Evolutionary conservation across 1,284 basidiomycete species (phyloP).

Genomic region (Agroathelia rolfsii): DNA sequence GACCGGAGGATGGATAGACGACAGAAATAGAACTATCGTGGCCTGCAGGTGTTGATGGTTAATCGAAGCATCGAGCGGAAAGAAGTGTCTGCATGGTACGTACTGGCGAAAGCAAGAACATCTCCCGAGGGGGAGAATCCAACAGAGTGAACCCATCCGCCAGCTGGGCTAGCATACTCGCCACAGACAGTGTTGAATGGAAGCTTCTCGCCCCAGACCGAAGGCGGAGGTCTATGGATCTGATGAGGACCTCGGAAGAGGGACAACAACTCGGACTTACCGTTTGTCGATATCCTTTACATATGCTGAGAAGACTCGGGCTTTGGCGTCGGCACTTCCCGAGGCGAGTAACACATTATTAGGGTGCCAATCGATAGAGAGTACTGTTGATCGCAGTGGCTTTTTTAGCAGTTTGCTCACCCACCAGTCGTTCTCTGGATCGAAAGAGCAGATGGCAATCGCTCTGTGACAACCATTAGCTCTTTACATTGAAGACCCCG

Average conservation of each 20-base stretch:
- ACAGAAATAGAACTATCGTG: constrained; percentile 88
- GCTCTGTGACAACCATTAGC: constrained; percentile 38
- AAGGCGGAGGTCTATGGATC: constrained; percentile 57
- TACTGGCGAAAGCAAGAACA: constrained; percentile 84
- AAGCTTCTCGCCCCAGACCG: constrained; percentile 94
- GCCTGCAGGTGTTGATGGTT: constrained; percentile 34
- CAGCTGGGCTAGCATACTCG: constrained; percentile 80
- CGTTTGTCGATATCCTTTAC: constrained; percentile 98
- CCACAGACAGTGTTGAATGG: constrained; percentile 98
- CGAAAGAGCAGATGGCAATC: constrained; percentile 91
- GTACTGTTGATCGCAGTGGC: constrained; percentile 87
- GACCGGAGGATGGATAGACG: constrained; percentile 75
- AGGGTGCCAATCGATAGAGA: constrained; percentile 95
- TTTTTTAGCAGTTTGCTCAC: constrained; percentile 97
- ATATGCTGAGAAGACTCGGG: constrained; percentile 96
- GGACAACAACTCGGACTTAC: constrained; percentile 29
- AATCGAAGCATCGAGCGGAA: constrained; percentile 1
- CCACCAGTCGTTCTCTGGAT: constrained; percentile 99
- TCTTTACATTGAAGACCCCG: constrained; percentile 1
- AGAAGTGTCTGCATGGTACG: constrained; percentile 21
- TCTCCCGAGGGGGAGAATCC: constrained; percentile 95
- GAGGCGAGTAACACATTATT: constrained; percentile 94
- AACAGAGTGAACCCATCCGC: constrained; percentile 96
- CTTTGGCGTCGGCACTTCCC: constrained; percentile 91
- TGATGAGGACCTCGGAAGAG: constrained; percentile 1